Base-by-base conservation (phyloP, 140 eudicot species). In the Ambrosia hybrid region DNA sequence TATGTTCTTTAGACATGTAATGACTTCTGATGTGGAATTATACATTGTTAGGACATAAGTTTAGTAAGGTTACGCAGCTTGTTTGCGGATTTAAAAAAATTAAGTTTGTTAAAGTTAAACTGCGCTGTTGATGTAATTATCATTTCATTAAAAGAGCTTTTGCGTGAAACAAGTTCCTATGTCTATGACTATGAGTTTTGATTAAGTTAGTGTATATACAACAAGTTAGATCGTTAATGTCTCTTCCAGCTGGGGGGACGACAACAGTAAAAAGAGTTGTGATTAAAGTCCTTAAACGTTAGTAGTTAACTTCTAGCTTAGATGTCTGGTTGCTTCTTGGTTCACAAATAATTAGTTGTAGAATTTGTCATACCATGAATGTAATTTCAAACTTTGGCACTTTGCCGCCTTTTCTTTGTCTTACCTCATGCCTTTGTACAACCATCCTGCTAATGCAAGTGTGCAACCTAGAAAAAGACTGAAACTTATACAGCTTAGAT, bases 1-100 rank as follows among this genome's bases (percentile, higher is more conserved):
- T 93, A 87, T 64, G 71, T 73, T 46, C 74, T 69, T 51, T 72
- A 38, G 75, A 74, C 51, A 59, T 21, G 60, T 14, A 67, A 65
- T 39, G 34, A 14, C 21, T 61, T 61, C 36, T n/a, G 21, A 36
- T 34, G 46, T 61, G 38, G 48, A 61, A 33, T 61, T 17, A 61
- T 37, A 21, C 48, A 36, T 61, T 61, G 26, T 61, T 61, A 34
- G 67, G 65, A 26, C 45, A 1, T 46, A 36, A 4, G 34, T 43
- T 43, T 59, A 33, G 43, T 26, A 59, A 59, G 65, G 65, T 14
- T 0, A 30, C 43, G 10, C 43, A 30, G 3, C 41, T 59, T 59
- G 16, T 59, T 30, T 59, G 39, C 9, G 34, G 43, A 43, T 43
- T 43, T 10, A 43, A 43, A 43, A 43, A 43, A 43, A 7, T 1